These are phyloP conservation scores for Cladorrhinum sp. DNA, from an alignment of 2,329 filamentous ascomycete species.

Conservation along the genomic window DNA sequence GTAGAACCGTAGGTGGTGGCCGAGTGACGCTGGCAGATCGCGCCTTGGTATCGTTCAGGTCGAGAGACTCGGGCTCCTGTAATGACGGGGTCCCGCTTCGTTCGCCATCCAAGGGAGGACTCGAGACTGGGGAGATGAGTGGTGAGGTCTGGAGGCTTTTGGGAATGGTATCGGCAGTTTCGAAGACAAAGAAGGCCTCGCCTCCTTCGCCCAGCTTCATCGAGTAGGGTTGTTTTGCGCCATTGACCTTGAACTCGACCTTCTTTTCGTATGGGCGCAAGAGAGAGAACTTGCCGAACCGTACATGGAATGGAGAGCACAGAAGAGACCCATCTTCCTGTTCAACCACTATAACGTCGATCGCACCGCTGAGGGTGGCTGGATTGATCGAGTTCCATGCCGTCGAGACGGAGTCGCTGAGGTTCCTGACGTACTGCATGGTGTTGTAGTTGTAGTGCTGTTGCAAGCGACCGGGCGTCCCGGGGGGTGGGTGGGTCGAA, in stretches of 20 bases:
- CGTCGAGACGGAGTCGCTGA: conserved; percentile 93
- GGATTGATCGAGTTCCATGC: conserved; percentile 99
- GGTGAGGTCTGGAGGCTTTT: conserved; percentile 92
- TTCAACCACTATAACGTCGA: conserved; percentile 98
- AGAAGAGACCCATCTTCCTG: conserved; percentile 85
- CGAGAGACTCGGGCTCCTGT: conserved; percentile 67
- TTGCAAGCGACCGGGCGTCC: neutral
- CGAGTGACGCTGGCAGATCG: conserved; percentile 39
- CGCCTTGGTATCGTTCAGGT: conserved; percentile 54
- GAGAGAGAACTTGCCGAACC: conserved; percentile 97
- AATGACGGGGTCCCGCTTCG: conserved; percentile 44
- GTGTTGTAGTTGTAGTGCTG: conserved; percentile 31
- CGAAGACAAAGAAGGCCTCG: conserved; percentile 98
- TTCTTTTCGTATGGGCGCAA: conserved; percentile 96
- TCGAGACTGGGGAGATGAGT: conserved; percentile 82
- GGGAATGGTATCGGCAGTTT: conserved; percentile 90
- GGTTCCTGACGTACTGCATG: conserved; percentile 97
- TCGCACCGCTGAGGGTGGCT: conserved; percentile 92
- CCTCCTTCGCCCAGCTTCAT: conserved; percentile 99
- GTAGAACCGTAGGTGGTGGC: conserved; percentile 45
- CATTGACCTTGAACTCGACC: conserved; percentile 96
- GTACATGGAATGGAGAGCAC: conserved; percentile 97
- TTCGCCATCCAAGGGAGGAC: conserved; percentile 63
- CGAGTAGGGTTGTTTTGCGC: conserved; percentile 83
- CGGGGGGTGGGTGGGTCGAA: neutral